Conservation (phyloP, 768 basidiomycete species). For the Suillus bovinus region DNA sequence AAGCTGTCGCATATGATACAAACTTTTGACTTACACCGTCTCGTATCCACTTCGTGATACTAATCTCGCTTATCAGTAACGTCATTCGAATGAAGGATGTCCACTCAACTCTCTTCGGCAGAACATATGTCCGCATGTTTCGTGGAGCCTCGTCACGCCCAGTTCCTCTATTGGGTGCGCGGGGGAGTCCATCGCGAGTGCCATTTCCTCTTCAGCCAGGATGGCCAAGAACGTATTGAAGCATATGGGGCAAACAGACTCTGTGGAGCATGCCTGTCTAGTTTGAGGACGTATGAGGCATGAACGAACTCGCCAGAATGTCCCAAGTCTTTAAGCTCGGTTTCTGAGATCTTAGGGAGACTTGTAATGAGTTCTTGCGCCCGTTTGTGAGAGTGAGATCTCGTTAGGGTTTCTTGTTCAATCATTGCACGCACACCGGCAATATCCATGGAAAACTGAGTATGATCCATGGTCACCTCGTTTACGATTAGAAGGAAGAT, state of each 20-base stretch:
- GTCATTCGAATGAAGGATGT: slow-evolving; percentile 9
- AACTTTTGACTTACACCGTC: slow-evolving; percentile 47
- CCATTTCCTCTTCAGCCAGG: slow-evolving; percentile 74
- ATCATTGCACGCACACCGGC: background rate
- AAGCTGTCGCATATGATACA: background rate
- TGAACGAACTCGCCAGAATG: slow-evolving; percentile 41
- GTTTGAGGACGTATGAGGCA: slow-evolving; percentile 1
- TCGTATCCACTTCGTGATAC: slow-evolving; percentile 64
- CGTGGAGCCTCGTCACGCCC: slow-evolving; percentile 65
- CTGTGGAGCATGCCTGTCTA: slow-evolving; percentile 37
- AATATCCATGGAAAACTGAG: background rate
- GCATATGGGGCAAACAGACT: slow-evolving; percentile 76
- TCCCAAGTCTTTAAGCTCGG: slow-evolving; percentile 46
- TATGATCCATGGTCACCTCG: background rate
- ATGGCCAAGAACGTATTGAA: slow-evolving; percentile 66
- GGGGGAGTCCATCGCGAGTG: slow-evolving; percentile 75
- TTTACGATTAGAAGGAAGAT: background rate
- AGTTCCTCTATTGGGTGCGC: slow-evolving; percentile 68
- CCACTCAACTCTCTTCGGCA: slow-evolving; percentile 74
- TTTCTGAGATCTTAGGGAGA: slow-evolving; percentile 54
- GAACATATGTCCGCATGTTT: slow-evolving; percentile 67
- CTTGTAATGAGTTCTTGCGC: slow-evolving; percentile 40
- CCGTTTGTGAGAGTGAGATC: slow-evolving; percentile 24
- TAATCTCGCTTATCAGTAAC: slow-evolving; percentile 31
- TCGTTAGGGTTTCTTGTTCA: background rate